Conservation (phyloP, 2,329 filamentous ascomycete species). For the Scedosporium dehoogii region DNA sequence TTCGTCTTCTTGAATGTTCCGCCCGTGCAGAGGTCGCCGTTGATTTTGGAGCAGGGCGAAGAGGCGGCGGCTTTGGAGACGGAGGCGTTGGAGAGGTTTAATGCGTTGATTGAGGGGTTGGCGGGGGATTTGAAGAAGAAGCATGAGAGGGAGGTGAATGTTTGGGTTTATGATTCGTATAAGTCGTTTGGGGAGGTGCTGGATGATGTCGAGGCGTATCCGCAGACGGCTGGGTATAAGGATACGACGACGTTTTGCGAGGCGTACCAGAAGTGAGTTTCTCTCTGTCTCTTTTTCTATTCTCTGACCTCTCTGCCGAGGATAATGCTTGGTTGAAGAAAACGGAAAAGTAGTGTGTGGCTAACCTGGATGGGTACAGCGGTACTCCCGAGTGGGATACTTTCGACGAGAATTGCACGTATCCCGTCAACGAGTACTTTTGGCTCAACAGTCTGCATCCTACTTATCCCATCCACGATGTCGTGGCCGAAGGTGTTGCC, state of each 20-base stretch:
- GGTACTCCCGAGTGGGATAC: conserved; percentile 33
- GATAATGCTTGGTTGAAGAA: neutral
- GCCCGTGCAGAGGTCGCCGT: conserved; percentile 42
- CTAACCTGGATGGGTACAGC: conserved; percentile 17
- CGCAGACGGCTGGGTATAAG: conserved; percentile 39
- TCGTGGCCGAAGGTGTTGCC: conserved; percentile 40
- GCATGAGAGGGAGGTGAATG: conserved; percentile 28
- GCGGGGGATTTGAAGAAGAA: conserved; percentile 27
- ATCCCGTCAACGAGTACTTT: conserved; percentile 52
- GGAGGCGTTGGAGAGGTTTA: conserved; percentile 40
- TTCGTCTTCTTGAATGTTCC: conserved; percentile 52
- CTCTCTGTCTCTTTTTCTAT: too few species aligned
- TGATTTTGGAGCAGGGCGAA: conserved; percentile 29
- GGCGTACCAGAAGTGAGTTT: conserved; percentile 41
- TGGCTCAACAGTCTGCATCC: conserved; percentile 56
- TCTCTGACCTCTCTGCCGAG: too few species aligned
- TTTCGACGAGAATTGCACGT: conserved; percentile 33
- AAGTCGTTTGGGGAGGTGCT: conserved; percentile 41
- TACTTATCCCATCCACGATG: conserved; percentile 53
- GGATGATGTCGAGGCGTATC: conserved; percentile 36
- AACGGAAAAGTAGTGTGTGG: neutral
- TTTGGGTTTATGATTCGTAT: conserved; percentile 44
- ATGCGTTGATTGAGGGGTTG: conserved; percentile 31
- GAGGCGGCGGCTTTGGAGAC: conserved; percentile 23
- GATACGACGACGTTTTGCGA: conserved; percentile 46